Base-by-base conservation (phyloP, 345 rosid species). In the Populus alba region DNA sequence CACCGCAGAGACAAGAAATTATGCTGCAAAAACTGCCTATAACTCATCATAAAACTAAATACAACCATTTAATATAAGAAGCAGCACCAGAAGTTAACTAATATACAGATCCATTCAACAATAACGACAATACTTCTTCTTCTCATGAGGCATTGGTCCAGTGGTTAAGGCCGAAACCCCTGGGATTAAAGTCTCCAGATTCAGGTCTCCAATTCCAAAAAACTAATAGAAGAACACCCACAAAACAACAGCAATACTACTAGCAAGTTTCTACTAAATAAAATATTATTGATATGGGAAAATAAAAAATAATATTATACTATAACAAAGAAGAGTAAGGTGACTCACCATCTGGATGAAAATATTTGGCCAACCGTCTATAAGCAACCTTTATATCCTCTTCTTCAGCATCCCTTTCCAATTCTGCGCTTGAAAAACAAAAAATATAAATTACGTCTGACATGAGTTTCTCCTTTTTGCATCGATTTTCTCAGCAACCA, bases 301-400 rank as follows among this genome's bases (percentile, higher is more conserved):
- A 43, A 43, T 43, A 4, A 43, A 43, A 43, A 43, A 4, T 43
- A 23, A 4, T 61, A 63, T 5, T 66, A 10, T 6, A 22, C 7
- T 22, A 23, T 11, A 43, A 62, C 2, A 78, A 71, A 37, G 29
- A 66, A 47, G 59, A 78, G 57, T 25, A 33, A 66, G 59, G 75
- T 57, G 73, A 75, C 87, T 68, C 86, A 95, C 99, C 98, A 89
- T 96, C 99, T 0, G 99, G 99, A 80, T 96, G 99, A 82, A 91
- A 96, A 80, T 80, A 93, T 71, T 95, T 96, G 72, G 98, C 99
- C 87, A 93, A 84, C 72, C 98, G 85, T 84, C 98, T 87, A 72
- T 92, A 96, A 2, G 98, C 97, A 39, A 88, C 69, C 86, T 96
- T 96, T 73, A 96, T 91, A 87, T 92, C 87, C 73, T 92, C 97